Evolutionary conservation across 768 basidiomycete genomes (phyloP), one percentile per base, ranked within the genome.

Genomic region (Amanita rimosa): DNA sequence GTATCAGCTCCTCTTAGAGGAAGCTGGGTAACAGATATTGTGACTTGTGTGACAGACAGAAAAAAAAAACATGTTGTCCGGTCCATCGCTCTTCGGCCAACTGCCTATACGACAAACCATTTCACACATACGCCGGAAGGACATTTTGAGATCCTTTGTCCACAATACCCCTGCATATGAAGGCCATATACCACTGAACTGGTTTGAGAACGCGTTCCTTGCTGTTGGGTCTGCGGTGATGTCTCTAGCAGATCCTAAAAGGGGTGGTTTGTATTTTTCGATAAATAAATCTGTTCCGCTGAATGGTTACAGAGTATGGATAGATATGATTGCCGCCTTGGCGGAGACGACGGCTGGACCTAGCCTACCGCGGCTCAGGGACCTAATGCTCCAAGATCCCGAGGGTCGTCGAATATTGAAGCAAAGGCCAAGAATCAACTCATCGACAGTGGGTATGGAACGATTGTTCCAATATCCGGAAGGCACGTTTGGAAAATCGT

Each of bases 261-360:
- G 95, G 60, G 91, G 82, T 54, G 95, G 94, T 91, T 58, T 62
- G 83, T 62, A n/a, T 44, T 16, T 6, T 29, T 26, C n/a, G 48
- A 48, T 26, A 44, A n/a, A 38, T 14, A 24, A 8, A 17, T 39
- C 39, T 44, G 36, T 48, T 35, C 35, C 38, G 21, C 17, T 27
- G 24, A 43, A 41, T 42, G 37, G 39, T 48, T 54, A 16, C 54
- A 42, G 16, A 41, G 31, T 38, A 29, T 34, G 22, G 14, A 36
- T 53, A 97, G 94, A 99, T 63, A 91, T 99, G 84, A 78, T 98
- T 36, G 94, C 96, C 9, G 86, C 90, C 4, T 74, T 97, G 7
- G 91, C 90, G 19, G 96, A 97, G 65, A 91, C 91, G 1, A 93
- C 95, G 0, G 87, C 92, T 5, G 84, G 87, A 2, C 73, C 79